phyloP scores from a whole-genome alignment of 352 stramenopile species.

The Globisporangium splendens region DNA sequence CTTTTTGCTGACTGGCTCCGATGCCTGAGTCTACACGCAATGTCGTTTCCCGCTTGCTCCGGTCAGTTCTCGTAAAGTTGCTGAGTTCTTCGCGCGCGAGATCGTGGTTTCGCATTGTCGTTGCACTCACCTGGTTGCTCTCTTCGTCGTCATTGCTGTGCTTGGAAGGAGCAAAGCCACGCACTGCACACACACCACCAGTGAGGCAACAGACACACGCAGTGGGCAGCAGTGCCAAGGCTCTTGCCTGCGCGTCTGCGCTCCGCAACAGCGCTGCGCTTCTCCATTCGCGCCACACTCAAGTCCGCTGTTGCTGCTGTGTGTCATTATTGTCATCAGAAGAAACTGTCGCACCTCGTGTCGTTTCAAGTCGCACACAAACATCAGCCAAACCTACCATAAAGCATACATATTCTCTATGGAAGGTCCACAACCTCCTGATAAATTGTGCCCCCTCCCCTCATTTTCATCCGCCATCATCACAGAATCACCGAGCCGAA shows the following conservation, averaged over 20 bases:
- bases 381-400: too few relatives aligned
- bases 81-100: too few relatives aligned
- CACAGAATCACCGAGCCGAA: neutral
- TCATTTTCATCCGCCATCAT: neutral
- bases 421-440: neutral
- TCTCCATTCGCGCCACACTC: constrained; percentile 5
- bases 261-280: constrained; percentile 5
- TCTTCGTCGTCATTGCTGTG: constrained; percentile 11
- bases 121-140: constrained; percentile 24
- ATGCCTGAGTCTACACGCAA: neutral
- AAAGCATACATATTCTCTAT: neutral
- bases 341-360: neutral
- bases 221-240: neutral
- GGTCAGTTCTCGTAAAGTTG: too few relatives aligned
- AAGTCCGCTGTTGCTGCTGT: neutral
- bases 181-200: neutral
- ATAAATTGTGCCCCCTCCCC: neutral
- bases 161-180: constrained; percentile 9
- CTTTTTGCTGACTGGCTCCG: constrained; percentile 12
- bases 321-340: neutral
- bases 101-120: constrained; percentile 7
- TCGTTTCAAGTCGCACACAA: constrained; percentile 12
- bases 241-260: constrained; percentile 7
- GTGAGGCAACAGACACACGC: neutral
- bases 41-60: too few relatives aligned